A percentile compares a stretch with the other conserved stretches of the same genome.
Conservation (phyloP, 139 green algal genomes). For the Zygnema circumcarinatum region DNA sequence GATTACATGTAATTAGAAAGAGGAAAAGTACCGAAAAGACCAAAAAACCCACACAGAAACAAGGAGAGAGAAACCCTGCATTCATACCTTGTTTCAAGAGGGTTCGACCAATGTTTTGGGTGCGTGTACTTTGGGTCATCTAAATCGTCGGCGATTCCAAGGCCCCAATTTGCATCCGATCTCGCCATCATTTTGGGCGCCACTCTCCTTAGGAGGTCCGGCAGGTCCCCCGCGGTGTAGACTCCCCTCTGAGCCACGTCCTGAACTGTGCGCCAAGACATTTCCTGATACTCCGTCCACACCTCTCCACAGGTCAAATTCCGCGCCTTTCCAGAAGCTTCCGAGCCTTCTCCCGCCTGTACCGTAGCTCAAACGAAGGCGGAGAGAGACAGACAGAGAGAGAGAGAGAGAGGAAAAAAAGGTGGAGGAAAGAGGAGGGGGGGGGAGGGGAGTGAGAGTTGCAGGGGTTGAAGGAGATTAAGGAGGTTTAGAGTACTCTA, state of each 20-base stretch:
- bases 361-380: neutral
- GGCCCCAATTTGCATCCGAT: constrained; percentile 45
- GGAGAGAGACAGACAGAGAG: neutral
- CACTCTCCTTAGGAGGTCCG: constrained; percentile 43
- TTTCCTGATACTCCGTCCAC: constrained; percentile 52
- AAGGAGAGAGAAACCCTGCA: neutral
- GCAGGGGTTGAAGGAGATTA: no score
- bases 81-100: constrained; percentile 49
- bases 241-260: constrained; percentile 20
- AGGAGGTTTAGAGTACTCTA: no score
- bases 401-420: neutral
- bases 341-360: neutral
- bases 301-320: constrained; percentile 42
- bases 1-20: neutral
- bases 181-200: constrained; percentile 53
- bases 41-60: neutral
- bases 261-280: constrained; percentile 17
- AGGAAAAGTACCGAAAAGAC: neutral
- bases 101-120: constrained; percentile 59
- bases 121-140: constrained; percentile 40
- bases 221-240: constrained; percentile 34
- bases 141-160: constrained; percentile 50
- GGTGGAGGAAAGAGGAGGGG: neutral
- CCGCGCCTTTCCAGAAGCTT: neutral
- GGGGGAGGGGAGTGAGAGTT: neutral